A percentile compares a stretch with the other conserved stretches of the same genome.
These are phyloP conservation scores for Fusarium sp. DNA, from an alignment of 2,329 filamentous ascomycete species.

Conservation along the genomic window DNA sequence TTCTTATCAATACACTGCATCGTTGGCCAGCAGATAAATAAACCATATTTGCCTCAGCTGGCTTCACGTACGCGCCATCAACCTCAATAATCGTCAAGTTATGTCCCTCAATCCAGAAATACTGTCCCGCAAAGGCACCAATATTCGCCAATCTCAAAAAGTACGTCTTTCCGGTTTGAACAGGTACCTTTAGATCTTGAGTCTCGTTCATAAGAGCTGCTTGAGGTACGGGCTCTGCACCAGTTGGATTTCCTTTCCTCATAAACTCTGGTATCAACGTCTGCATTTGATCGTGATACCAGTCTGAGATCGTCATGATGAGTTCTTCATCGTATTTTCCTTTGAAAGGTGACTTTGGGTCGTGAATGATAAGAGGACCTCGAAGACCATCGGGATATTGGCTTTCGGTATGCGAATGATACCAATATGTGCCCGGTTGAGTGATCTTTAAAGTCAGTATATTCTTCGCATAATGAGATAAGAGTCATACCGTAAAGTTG, in stretches of 20 bases:
- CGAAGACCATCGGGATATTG: constrained; percentile 78
- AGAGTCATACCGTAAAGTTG: constrained; percentile 67
- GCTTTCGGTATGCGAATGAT: constrained; percentile 74
- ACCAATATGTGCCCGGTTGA: constrained; percentile 82
- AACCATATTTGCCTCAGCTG: constrained; percentile 66
- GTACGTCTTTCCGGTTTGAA: constrained; percentile 71
- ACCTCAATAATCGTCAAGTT: constrained; percentile 77
- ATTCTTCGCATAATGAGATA: not conserved
- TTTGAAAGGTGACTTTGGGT: constrained; percentile 66
- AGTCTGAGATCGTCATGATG: constrained; percentile 73
- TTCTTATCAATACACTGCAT: constrained; percentile 69
- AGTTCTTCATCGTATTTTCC: constrained; percentile 70
- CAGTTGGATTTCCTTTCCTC: constrained; percentile 64
- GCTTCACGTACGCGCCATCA: constrained; percentile 75
- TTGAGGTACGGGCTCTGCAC: constrained; percentile 73
- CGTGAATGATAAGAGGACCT: constrained; percentile 71
- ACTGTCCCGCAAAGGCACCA: constrained; percentile 75
- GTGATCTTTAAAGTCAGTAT: constrained; percentile 53
- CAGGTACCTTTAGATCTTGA: constrained; percentile 64
- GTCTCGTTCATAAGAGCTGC: constrained; percentile 78
- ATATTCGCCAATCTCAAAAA: constrained; percentile 65
- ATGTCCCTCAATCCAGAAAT: constrained; percentile 73
- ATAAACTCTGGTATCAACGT: constrained; percentile 60
- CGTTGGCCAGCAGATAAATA: constrained; percentile 76
- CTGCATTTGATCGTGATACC: constrained; percentile 72